These are phyloP conservation scores for Pyrenula massariospora DNA, from an alignment of 495 filamentous ascomycete genomes.

Conservation along the genomic window DNA sequence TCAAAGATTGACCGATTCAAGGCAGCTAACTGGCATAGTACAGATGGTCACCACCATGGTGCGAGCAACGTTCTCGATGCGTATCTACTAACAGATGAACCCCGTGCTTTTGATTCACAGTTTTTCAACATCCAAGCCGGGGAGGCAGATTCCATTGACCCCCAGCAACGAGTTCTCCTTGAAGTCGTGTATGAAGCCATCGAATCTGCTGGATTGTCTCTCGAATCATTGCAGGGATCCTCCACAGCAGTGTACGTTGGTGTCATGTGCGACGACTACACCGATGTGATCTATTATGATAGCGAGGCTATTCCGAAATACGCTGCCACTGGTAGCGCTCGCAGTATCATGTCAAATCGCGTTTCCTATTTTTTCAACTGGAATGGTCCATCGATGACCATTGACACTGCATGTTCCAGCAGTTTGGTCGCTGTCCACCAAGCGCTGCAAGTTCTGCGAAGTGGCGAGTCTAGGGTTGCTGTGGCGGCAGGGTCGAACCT, in stretches of 20 bases:
- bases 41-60: slow-evolving; percentile 12
- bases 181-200: slow-evolving; percentile 21
- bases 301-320: slow-evolving; percentile 26
- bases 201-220: slow-evolving; percentile 18
- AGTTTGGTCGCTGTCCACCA: slow-evolving; percentile 18
- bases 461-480: slow-evolving; percentile 18
- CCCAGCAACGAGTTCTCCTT: background rate
- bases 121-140: slow-evolving; percentile 12
- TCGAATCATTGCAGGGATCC: slow-evolving; percentile 2
- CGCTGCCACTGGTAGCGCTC: slow-evolving; percentile 32
- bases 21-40: slow-evolving; percentile 15
- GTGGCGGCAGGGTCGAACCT: slow-evolving; percentile 36
- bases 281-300: slow-evolving; percentile 26
- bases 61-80: slow-evolving; percentile 26
- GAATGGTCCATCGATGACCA: slow-evolving; percentile 14
- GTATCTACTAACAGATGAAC: slow-evolving; percentile 32
- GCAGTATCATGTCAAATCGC: slow-evolving; percentile 23
- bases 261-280: slow-evolving; percentile 31
- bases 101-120: slow-evolving; percentile 29
- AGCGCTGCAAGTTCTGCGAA: slow-evolving; percentile 12
- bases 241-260: slow-evolving; percentile 29
- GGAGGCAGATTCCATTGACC: slow-evolving; percentile 38
- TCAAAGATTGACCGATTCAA: slow-evolving; percentile 8
- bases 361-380: slow-evolving; percentile 25
- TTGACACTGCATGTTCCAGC: slow-evolving; percentile 29